A percentile compares a stretch with the other conserved stretches of the same genome.
These are phyloP conservation scores for Phytophthora constricta DNA, from an alignment of 352 stramenopile species.

Conservation along the genomic window DNA sequence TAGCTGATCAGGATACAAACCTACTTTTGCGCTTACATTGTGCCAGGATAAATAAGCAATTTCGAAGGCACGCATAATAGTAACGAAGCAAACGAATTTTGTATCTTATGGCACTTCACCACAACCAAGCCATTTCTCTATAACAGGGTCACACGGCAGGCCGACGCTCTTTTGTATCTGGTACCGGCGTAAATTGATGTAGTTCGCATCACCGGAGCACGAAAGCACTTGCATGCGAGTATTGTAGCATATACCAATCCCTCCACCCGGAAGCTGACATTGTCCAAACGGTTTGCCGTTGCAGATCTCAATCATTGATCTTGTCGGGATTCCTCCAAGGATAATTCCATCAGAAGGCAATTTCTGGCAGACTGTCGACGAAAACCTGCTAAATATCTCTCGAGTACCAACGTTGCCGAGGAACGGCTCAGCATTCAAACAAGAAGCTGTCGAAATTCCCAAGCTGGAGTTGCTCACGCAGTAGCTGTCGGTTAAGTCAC, in stretches of 20 bases:
- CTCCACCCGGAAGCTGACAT: slow-evolving; percentile 9
- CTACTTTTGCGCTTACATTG: too few species aligned
- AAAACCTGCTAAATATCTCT: slow-evolving; percentile 16
- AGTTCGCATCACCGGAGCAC: slow-evolving; percentile 25
- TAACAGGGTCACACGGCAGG: slow-evolving; percentile 9
- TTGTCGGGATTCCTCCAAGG: slow-evolving; percentile 5
- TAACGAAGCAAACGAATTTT: too few species aligned
- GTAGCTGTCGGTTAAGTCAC: slow-evolving; percentile 26
- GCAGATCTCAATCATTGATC: slow-evolving; percentile 28
- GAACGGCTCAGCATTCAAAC: slow-evolving; percentile 19
- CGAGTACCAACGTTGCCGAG: slow-evolving; percentile 17
- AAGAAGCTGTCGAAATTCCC: slow-evolving; percentile 16
- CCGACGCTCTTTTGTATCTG: slow-evolving; percentile 26
- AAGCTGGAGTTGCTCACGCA: slow-evolving; percentile 9
- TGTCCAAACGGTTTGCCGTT: slow-evolving; percentile 25
- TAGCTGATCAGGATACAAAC: too few species aligned
- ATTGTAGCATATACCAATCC: slow-evolving; percentile 28
- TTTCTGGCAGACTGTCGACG: slow-evolving; percentile 18
- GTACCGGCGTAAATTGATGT: slow-evolving; percentile 21
- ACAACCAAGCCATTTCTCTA: slow-evolving; percentile 29
- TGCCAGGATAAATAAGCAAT: too few species aligned
- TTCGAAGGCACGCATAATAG: too few species aligned
- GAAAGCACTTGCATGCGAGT: slow-evolving; percentile 33
- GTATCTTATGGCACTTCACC: too few species aligned
- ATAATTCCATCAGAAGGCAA: slow-evolving; percentile 11